A percentile compares a stretch with the other conserved stretches of the same genome.
Conservation (phyloP, 495 filamentous ascomycete species). For the Trichocladium uniseriatum region DNA sequence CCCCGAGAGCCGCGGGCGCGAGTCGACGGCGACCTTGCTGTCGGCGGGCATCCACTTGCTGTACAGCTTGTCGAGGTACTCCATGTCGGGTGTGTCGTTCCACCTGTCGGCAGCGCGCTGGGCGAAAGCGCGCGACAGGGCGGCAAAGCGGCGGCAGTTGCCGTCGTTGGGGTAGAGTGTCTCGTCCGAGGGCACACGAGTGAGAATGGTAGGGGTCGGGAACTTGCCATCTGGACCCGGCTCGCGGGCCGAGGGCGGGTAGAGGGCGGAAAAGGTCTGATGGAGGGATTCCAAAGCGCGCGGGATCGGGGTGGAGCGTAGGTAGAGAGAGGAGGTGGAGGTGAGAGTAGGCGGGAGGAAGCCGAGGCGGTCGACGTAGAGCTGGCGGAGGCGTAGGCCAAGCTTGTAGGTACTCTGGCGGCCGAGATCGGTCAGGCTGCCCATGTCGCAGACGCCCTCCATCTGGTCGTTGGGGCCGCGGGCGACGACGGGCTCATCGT, state of each 20-base stretch:
- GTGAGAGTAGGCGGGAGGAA: conserved; percentile 67
- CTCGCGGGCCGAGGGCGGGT: conserved; percentile 58
- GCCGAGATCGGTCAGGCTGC: conserved; percentile 81
- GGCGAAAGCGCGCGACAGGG: conserved; percentile 72
- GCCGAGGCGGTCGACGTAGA: conserved; percentile 80
- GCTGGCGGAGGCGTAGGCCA: conserved; percentile 64
- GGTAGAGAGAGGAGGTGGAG: conserved; percentile 61
- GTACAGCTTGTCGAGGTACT: conserved; percentile 63
- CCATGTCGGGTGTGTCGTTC: conserved; percentile 78
- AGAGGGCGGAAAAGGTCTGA: conserved; percentile 82
- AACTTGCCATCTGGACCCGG: conserved; percentile 39
- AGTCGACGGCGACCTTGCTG: conserved; percentile 68
- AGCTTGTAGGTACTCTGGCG: conserved; percentile 75
- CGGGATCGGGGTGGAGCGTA: conserved; percentile 76
- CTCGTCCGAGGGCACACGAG: conserved; percentile 65
- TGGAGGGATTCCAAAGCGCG: conserved; percentile 83
- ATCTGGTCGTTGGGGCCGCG: conserved; percentile 55
- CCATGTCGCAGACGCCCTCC: conserved; percentile 74
- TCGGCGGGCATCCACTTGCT: conserved; percentile 77
- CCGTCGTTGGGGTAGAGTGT: conserved; percentile 87
- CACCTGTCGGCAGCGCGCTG: conserved; percentile 69
- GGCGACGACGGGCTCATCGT: conserved; percentile 61
- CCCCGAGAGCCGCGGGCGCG: conserved; percentile 72
- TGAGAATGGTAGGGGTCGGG: conserved; percentile 65
- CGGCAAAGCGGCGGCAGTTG: conserved; percentile 74